phyloP scores from a whole-genome alignment of 352 stramenopile species.

The Phytophthora sp. region DNA sequence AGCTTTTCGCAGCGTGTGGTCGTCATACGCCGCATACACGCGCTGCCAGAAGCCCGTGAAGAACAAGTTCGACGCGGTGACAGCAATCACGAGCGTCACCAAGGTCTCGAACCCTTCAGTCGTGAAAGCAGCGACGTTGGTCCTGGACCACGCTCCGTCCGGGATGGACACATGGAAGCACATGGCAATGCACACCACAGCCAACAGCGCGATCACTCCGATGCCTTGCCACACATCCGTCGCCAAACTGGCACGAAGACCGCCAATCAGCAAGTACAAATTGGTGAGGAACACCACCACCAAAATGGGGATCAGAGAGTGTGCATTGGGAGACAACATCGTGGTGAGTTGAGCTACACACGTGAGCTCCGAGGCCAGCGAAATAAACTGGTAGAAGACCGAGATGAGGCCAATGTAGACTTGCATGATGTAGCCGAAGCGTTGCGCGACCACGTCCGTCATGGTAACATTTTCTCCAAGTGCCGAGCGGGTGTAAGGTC shows the following conservation, averaged over 20 bases:
- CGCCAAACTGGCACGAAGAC: slow-evolving; percentile 70
- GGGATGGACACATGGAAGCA: slow-evolving; percentile 60
- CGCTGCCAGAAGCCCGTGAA: slow-evolving; percentile 86
- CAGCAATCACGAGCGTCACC: slow-evolving; percentile 72
- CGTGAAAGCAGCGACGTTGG: slow-evolving; percentile 71
- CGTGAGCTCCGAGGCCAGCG: slow-evolving; percentile 72
- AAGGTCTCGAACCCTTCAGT: slow-evolving; percentile 69
- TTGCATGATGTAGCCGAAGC: slow-evolving; percentile 73
- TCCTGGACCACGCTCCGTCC: slow-evolving; percentile 49
- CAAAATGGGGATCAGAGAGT: slow-evolving; percentile 69
- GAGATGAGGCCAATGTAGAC: slow-evolving; percentile 70
- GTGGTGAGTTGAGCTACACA: slow-evolving; percentile 57
- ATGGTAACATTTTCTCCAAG: slow-evolving; percentile 77
- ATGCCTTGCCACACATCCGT: slow-evolving; percentile 81
- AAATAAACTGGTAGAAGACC: slow-evolving; percentile 88
- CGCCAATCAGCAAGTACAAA: slow-evolving; percentile 76
- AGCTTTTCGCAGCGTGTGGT: slow-evolving; percentile 57
- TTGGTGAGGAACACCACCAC: slow-evolving; percentile 72
- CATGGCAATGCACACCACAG: slow-evolving; percentile 71
- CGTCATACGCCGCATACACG: slow-evolving; percentile 66
- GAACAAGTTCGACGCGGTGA: slow-evolving; percentile 73
- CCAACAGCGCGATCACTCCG: slow-evolving; percentile 59
- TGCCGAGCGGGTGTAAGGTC: slow-evolving; percentile 61
- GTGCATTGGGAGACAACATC: slow-evolving; percentile 52
- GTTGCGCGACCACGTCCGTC: slow-evolving; percentile 63